phyloP scores from a whole-genome alignment of 176 grass and related monocot genomes.

The Musa troglodytarum region DNA sequence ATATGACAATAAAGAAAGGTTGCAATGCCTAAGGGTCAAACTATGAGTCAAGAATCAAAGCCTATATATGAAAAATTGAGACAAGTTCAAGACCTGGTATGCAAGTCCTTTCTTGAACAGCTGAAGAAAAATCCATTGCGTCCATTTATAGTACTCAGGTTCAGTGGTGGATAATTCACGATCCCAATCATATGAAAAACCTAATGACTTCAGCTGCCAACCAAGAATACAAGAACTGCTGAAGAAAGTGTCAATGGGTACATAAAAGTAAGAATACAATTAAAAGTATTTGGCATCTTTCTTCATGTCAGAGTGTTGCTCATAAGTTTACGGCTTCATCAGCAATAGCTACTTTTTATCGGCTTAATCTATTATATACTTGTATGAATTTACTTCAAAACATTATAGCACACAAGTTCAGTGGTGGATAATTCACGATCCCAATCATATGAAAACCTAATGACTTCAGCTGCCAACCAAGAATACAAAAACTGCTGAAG shows the following conservation, averaged over 20 bases:
- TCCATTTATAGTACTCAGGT: conserved; percentile 94
- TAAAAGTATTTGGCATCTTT: background rate
- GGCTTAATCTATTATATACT: too few species aligned
- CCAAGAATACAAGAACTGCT: conserved; percentile 5
- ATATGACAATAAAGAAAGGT: conserved; percentile 13
- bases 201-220: conserved; percentile 79
- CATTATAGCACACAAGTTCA: conserved; percentile 78
- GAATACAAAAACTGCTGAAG: background rate
- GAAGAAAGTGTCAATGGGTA: background rate
- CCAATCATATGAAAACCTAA: conserved; percentile 96
- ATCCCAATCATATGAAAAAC: conserved; percentile 97
- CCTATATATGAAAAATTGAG: background rate
- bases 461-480: conserved; percentile 49
- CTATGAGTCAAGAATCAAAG: conserved; percentile 5
- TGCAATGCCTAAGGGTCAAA: background rate
- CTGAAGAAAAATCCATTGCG: conserved; percentile 99
- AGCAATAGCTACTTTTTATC: background rate
- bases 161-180: conserved; percentile 93
- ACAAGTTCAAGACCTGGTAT: conserved; percentile 66
- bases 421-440: conserved; percentile 90
- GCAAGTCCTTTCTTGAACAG: conserved; percentile 82
- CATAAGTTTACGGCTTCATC: background rate
- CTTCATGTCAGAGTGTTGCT: background rate
- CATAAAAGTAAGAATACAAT: background rate
- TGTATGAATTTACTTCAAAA: too few species aligned